A percentile compares a stretch with the other conserved stretches of the same genome.
phyloP scores from a whole-genome alignment of 2,329 filamentous ascomycete species.

The Aspergillus glaucus region DNA sequence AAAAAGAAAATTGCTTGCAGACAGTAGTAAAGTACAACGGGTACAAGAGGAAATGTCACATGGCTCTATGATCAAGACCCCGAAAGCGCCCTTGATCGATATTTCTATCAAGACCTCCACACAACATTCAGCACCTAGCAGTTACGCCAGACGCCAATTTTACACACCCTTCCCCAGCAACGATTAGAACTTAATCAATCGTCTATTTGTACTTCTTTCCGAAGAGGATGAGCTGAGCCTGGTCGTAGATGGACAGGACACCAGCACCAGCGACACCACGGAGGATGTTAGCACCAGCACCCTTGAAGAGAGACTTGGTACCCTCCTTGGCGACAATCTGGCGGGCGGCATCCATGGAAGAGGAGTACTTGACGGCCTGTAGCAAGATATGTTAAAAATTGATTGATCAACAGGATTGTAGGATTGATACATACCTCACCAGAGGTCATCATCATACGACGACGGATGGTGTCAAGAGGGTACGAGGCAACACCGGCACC shows the following conservation, averaged over 20 bases:
- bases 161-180: constrained; percentile 22
- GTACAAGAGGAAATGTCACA: constrained; percentile 38
- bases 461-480: constrained; percentile 99
- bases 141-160: constrained; percentile 19
- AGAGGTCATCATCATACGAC: constrained; percentile 99
- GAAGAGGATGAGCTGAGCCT: constrained; percentile 98
- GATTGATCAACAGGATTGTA: background rate
- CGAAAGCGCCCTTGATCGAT: constrained; percentile 35
- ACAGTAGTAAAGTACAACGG: constrained; percentile 44
- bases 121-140: constrained; percentile 21
- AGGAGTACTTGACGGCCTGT: constrained; percentile 99
- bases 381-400: constrained; percentile 40
- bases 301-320: constrained; percentile 99
- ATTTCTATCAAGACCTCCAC: constrained; percentile 34
- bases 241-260: constrained; percentile 99
- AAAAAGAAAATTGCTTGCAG: constrained; percentile 38
- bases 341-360: constrained; percentile 86
- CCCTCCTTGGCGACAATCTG: constrained; percentile 97
- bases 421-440: constrained; percentile 51
- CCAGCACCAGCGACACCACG: constrained; percentile 99
- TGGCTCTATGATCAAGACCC: constrained; percentile 37
- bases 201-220: constrained; percentile 77
- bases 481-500: constrained; percentile 99
- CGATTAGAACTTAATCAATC: constrained; percentile 14
- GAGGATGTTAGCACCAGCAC: constrained; percentile 99